These are phyloP conservation scores for Emmonsiellopsis sp. DNA, from an alignment of 2,329 filamentous ascomycete species.

Conservation along the genomic window DNA sequence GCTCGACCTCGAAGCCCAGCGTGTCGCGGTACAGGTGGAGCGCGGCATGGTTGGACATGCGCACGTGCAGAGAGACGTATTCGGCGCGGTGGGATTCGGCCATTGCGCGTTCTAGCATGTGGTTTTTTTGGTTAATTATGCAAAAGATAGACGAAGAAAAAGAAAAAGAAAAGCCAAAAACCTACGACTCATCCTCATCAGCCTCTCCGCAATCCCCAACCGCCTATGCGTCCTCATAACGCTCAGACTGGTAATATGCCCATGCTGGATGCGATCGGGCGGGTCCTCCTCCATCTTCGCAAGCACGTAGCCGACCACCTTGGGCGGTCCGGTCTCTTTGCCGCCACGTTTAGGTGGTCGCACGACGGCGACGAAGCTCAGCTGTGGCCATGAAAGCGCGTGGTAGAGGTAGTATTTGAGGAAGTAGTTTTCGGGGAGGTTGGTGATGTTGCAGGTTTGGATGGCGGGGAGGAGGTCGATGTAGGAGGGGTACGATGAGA, in stretches of 20 bases:
- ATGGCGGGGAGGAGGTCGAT: slow-evolving; percentile 81
- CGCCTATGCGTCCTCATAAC: slow-evolving; percentile 94
- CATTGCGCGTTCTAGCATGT: slow-evolving; percentile 72
- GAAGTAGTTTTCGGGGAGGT: slow-evolving; percentile 99
- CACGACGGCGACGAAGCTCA: slow-evolving; percentile 93
- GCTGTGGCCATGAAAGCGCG: slow-evolving; percentile 92
- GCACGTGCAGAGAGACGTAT: slow-evolving; percentile 94
- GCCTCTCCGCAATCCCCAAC: slow-evolving; percentile 86
- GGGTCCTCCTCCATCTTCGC: slow-evolving; percentile 99
- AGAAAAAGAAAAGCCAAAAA: slow-evolving; percentile 16
- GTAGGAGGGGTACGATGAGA: slow-evolving; percentile 44
- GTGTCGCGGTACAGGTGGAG: slow-evolving; percentile 89
- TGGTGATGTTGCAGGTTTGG: slow-evolving; percentile 97
- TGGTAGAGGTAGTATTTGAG: slow-evolving; percentile 99
- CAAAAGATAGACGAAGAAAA: neutral
- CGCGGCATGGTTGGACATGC: slow-evolving; percentile 84
- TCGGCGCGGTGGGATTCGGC: slow-evolving; percentile 83
- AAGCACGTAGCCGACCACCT: slow-evolving; percentile 97
- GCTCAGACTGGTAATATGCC: slow-evolving; percentile 88
- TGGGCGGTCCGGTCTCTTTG: slow-evolving; percentile 60
- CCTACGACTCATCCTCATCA: slow-evolving; percentile 93
- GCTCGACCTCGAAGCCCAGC: slow-evolving; percentile 78
- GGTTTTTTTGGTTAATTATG: neutral
- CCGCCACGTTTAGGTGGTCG: slow-evolving; percentile 63
- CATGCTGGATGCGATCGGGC: slow-evolving; percentile 78